Evolutionary conservation across 768 basidiomycete genomes (phyloP).

Genomic region (Amanita jacksonii): DNA sequence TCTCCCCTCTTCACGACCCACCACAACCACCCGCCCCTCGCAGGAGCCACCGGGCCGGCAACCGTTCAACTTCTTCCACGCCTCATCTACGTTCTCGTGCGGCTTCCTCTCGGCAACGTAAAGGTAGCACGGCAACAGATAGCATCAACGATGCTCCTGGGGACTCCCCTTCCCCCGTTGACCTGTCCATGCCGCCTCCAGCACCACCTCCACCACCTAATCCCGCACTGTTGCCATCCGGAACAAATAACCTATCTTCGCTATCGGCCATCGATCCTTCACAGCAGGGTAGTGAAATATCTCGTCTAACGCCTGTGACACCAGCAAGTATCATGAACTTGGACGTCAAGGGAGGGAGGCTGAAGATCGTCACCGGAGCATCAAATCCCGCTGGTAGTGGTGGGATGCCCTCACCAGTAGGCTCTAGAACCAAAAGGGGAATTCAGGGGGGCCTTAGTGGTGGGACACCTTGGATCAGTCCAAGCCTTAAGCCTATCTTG

Average conservation of each 20-base stretch:
- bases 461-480: conserved; percentile 26
- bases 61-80: conserved; percentile 51
- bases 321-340: conserved; percentile 93
- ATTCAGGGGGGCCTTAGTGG: background rate
- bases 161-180: conserved; percentile 81
- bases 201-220: conserved; percentile 29
- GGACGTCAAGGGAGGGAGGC: conserved; percentile 21
- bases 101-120: conserved; percentile 29
- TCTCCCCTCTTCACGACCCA: conserved; percentile 13
- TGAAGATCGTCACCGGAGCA: conserved; percentile 5
- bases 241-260: background rate
- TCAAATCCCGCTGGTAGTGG: background rate
- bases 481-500: conserved; percentile 61
- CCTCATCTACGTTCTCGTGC: conserved; percentile 33
- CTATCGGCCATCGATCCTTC: background rate
- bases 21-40: conserved; percentile 10
- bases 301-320: conserved; percentile 66
- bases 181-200: conserved; percentile 83
- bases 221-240: background rate
- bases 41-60: conserved; percentile 22
- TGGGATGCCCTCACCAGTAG: background rate
- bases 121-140: conserved; percentile 24
- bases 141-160: conserved; percentile 20
- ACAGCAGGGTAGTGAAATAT: background rate
- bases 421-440: conserved; percentile 1